Conservation (phyloP, 371 early-diverging fungal species). For the Mucor irregularis region DNA sequence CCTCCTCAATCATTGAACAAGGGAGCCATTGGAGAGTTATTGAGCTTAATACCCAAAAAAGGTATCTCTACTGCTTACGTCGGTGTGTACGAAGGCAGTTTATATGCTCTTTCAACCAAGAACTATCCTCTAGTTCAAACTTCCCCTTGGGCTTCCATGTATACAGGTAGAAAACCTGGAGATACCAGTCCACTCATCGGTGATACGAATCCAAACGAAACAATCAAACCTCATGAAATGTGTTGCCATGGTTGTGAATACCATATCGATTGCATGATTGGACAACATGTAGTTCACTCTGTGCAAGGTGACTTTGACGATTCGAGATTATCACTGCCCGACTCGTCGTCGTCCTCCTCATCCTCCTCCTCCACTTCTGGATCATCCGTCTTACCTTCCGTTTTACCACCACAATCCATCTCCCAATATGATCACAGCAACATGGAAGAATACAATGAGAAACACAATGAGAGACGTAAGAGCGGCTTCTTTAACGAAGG, state of each 20-base stretch:
- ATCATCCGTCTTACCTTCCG: neutral
- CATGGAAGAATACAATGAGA: neutral
- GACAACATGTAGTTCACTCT: conserved; percentile 25
- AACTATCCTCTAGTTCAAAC: conserved; percentile 60
- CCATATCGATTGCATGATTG: conserved; percentile 39
- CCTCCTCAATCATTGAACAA: conserved; percentile 29
- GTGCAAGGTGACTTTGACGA: conserved; percentile 6
- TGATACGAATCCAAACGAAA: neutral
- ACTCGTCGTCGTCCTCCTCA: neutral
- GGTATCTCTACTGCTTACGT: conserved; percentile 45
- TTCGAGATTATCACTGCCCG: conserved; percentile 1
- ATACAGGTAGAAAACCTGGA: conserved; percentile 37
- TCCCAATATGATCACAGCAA: neutral
- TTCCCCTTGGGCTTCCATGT: conserved; percentile 42
- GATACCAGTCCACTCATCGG: conserved; percentile 31
- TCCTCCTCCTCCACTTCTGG: neutral
- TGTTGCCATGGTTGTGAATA: conserved; percentile 39
- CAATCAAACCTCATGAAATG: conserved; percentile 14
- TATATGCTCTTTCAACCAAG: conserved; percentile 59
- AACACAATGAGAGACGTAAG: neutral
- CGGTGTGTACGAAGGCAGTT: conserved; percentile 55
- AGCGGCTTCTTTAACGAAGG: conserved; percentile 33
- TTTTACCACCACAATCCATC: neutral
- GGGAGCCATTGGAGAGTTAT: conserved; percentile 30
- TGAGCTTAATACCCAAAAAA: conserved; percentile 12